Evolutionary conservation across 805 yeast species (phyloP).

Genomic region (Saccharomycopsis fermentans): DNA sequence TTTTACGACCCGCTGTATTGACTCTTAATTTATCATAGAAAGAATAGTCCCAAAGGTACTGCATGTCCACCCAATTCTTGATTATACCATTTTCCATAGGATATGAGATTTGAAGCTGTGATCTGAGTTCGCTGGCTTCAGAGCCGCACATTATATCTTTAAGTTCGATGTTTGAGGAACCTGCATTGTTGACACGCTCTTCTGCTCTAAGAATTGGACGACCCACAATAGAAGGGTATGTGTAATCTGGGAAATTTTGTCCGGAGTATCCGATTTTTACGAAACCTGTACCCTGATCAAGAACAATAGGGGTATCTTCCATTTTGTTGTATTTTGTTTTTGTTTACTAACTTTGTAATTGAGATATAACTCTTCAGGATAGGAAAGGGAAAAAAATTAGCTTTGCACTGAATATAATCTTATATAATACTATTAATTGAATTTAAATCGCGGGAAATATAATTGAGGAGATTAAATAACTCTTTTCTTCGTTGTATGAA

Average conservation of each 20-base stretch:
- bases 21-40: constrained; percentile 84
- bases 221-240: constrained; percentile 96
- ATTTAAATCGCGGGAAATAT: too few relatives aligned
- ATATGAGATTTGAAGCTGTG: constrained; percentile 84
- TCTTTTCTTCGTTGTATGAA: too few relatives aligned
- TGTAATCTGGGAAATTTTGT: constrained; percentile 91
- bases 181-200: constrained; percentile 51
- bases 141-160: constrained; percentile 97
- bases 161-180: constrained; percentile 46
- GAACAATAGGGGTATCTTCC: constrained; percentile 38
- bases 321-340: background rate
- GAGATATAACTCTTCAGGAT: too few relatives aligned
- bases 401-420: too few relatives aligned
- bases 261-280: constrained; percentile 97
- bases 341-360: too few relatives aligned
- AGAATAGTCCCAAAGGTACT: constrained; percentile 95
- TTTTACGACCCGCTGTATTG: constrained; percentile 66
- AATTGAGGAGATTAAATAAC: too few relatives aligned
- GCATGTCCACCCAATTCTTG: constrained; percentile 98
- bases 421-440: too few relatives aligned
- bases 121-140: constrained; percentile 86
- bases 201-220: constrained; percentile 96
- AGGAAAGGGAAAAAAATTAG: too few relatives aligned
- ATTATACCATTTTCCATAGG: constrained; percentile 99
- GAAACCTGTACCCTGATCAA: constrained; percentile 98